Conservation (phyloP, 257 asterid genomes). For the Solanum acaule region DNA sequence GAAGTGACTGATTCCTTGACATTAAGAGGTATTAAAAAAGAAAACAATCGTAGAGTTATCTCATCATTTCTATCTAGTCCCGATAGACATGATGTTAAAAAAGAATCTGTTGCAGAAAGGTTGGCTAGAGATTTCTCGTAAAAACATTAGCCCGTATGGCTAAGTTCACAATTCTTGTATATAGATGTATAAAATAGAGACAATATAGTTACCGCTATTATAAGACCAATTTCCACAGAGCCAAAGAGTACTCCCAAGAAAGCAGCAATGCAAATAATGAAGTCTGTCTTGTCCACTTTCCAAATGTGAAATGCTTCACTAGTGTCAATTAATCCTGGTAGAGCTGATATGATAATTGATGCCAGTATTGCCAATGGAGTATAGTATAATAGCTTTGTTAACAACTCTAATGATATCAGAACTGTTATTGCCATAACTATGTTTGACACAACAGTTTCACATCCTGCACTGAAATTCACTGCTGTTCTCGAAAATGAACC, state of each 20-base stretch:
- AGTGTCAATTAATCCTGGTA: conserved; percentile 62
- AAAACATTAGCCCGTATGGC: not conserved
- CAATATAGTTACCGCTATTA: conserved; percentile 40
- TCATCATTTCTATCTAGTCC: not conserved
- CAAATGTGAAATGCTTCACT: conserved; percentile 40
- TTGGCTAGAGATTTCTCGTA: not conserved
- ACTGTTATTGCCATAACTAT: conserved; percentile 69
- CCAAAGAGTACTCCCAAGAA: conserved; percentile 61
- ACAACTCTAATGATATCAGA: conserved; percentile 32
- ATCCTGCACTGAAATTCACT: conserved; percentile 70
- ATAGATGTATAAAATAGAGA: not conserved
- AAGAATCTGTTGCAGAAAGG: not conserved
- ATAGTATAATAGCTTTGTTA: conserved; percentile 50
- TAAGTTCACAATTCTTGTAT: not conserved
- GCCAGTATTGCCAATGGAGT: conserved; percentile 68
- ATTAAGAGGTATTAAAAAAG: not conserved
- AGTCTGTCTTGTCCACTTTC: conserved; percentile 67
- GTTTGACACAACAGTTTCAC: conserved; percentile 59
- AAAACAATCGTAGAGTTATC: no score
- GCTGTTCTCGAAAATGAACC: conserved; percentile 85
- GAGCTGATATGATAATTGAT: conserved; percentile 57
- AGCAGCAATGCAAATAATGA: conserved; percentile 41
- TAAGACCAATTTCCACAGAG: conserved; percentile 66
- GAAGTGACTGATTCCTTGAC: not conserved
- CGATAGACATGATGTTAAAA: not conserved